A percentile compares a stretch with the other conserved stretches of the same genome.
phyloP scores from a whole-genome alignment of 495 filamentous ascomycete genomes.

The Penicillium macrosclerotiorum region DNA sequence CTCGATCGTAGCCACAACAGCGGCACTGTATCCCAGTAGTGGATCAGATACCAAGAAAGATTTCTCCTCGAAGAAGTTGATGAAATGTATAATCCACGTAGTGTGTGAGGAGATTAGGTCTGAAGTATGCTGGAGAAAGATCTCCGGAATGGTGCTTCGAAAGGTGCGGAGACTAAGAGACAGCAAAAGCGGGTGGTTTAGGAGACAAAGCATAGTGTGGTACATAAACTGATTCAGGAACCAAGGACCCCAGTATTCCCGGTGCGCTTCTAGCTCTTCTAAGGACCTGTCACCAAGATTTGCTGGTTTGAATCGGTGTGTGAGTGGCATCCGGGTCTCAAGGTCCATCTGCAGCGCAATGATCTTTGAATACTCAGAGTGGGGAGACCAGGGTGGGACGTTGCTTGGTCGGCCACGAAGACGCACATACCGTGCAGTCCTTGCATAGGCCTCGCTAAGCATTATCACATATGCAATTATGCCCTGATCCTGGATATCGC shows the following conservation, averaged over 20 bases:
- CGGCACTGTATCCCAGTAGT: conserved; percentile 47
- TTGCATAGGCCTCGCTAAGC: conserved; percentile 44
- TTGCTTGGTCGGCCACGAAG: conserved; percentile 42
- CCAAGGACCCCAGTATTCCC: conserved; percentile 50
- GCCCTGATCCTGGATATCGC: conserved; percentile 38
- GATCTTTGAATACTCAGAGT: conserved; percentile 49
- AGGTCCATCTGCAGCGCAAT: conserved; percentile 48
- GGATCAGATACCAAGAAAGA: conserved; percentile 44
- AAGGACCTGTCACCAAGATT: conserved; percentile 38
- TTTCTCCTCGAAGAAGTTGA: conserved; percentile 46
- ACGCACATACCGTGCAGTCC: conserved; percentile 44
- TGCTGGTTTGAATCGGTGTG: conserved; percentile 45
- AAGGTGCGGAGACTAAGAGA: conserved; percentile 46
- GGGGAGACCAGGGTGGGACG: conserved; percentile 48
- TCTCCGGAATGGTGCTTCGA: conserved; percentile 46
- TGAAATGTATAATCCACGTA: conserved; percentile 49
- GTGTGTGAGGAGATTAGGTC: conserved; percentile 48
- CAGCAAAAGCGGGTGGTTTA: conserved; percentile 47
- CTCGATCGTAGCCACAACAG: conserved; percentile 50
- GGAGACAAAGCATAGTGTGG: conserved; percentile 47
- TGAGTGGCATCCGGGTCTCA: conserved; percentile 47
- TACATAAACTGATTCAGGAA: conserved; percentile 49
- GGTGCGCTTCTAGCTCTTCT: conserved; percentile 38
- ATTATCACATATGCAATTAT: conserved; percentile 49
- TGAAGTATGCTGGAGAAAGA: conserved; percentile 48